Percentiles rank a stretch among this genome's conserved stretches.
Conservation (phyloP, 805 yeast genomes). For the Candida hungchunana region DNA sequence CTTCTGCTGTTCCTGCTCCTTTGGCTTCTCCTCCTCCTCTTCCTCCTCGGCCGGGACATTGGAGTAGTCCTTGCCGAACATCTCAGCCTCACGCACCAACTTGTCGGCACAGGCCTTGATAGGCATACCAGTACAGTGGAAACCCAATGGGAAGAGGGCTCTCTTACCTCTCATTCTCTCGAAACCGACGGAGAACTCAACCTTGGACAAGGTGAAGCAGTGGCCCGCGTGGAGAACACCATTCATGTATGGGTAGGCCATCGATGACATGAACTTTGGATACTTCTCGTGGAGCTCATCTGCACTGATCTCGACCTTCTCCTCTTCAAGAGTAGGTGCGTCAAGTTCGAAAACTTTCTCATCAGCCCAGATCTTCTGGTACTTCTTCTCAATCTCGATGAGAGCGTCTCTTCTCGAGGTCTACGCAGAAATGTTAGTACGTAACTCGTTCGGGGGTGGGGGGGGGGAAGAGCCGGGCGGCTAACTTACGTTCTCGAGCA, state of each 20-base stretch:
- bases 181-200: conserved; percentile 86
- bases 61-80: conserved; percentile 78
- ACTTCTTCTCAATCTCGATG: conserved; percentile 82
- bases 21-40: conserved; percentile 37
- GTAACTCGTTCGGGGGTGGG: background rate
- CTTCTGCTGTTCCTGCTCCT: background rate
- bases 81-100: conserved; percentile 84
- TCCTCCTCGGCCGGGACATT: conserved; percentile 62
- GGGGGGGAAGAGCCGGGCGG: too few relatives aligned
- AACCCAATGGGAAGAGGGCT: conserved; percentile 93
- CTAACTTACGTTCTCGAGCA: conserved; percentile 38
- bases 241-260: conserved; percentile 84
- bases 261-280: conserved; percentile 86
- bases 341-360: conserved; percentile 82
- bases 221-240: conserved; percentile 99
- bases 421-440: conserved; percentile 31
- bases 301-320: conserved; percentile 44
- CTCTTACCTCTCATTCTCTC: conserved; percentile 93
- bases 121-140: conserved; percentile 99
- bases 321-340: conserved; percentile 77
- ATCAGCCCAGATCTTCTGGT: conserved; percentile 83
- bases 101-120: conserved; percentile 88
- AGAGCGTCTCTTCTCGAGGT: conserved; percentile 95
- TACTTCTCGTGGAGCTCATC: conserved; percentile 72
- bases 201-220: conserved; percentile 90